Base-by-base conservation (phyloP, 2,329 filamentous ascomycete genomes). In the Leptographium radiaticola region DNA sequence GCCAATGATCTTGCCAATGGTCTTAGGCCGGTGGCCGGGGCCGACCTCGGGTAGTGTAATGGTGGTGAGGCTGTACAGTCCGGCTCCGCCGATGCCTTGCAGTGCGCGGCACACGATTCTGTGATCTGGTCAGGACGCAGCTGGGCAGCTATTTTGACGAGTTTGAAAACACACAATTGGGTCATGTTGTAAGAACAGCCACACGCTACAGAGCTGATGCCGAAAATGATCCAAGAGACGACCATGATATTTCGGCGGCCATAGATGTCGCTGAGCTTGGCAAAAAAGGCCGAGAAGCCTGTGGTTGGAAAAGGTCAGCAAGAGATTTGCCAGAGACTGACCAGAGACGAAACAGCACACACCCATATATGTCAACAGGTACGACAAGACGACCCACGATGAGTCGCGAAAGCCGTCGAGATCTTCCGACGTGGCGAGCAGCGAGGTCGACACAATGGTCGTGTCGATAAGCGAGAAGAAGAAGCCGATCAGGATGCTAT, bases 61-160 rank as follows among this genome's bases (percentile, higher is more conserved):
- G 54, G 82, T 76, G 1, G 76, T 75, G 44, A 83, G 64, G 57
- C 77, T 80, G 63, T 82, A 84, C 30, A 83, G 66, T 0, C 80
- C 80, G 10, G 80, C 79, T 2, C 77, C 80, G 0, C 80, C 80
- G 45, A 82, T 71, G 6, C 79, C 79, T 55, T 82, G 79, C 15
- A 82, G 73, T 1, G 76, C 75, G 20, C 79, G 75, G 55, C 72
- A 82, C 15, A 78, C 60, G 49, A 83, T 81, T 1, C 79, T 81
- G 30, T 16, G 33, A 18, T 2, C 8, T 12, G 34, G n/a, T 34
- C 10, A 51, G 40, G n/a, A 43, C 16, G 3, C 25, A 5, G 5
- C 25, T 25, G 25, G 4, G 39, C 5, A 42, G 30, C 15, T 1
- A 16, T 39, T 5, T 30, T 16, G n/a, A 13, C 8, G 16, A 12